Percentiles rank a stretch among this genome's conserved stretches.
Evolutionary conservation across 2,329 filamentous ascomycete genomes (phyloP).

Genomic region (Lachnellula subtilissima): DNA sequence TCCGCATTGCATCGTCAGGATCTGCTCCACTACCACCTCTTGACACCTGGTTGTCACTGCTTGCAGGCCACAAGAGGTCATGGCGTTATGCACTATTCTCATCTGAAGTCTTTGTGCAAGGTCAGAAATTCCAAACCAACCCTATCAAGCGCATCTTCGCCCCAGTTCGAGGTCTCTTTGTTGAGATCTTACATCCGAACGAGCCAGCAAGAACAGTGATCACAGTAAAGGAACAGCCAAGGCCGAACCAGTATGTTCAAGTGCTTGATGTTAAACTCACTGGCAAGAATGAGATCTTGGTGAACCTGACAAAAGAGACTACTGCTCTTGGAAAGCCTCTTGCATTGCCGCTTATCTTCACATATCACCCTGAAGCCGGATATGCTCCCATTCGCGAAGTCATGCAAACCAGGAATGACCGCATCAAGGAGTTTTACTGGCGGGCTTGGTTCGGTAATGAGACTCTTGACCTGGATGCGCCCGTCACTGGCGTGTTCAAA

Average conservation of each 20-base stretch:
- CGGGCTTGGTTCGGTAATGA: conserved; percentile 94
- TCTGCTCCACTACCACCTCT: conserved; percentile 69
- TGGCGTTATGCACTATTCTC: conserved; percentile 96
- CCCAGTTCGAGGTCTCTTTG: conserved; percentile 77
- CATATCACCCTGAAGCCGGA: conserved; percentile 89
- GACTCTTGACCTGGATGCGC: conserved; percentile 72
- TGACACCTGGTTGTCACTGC: conserved; percentile 80
- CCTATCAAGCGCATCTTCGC: conserved; percentile 89
- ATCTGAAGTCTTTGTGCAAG: conserved; percentile 89
- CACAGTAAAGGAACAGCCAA: conserved; percentile 78
- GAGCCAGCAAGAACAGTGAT: conserved; percentile 81
- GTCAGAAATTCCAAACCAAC: conserved; percentile 95
- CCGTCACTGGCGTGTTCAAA: conserved; percentile 83
- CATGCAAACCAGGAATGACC: conserved; percentile 93
- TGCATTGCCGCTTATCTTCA: conserved; percentile 82
- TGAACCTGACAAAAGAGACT: conserved; percentile 90
- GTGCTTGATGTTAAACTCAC: conserved; percentile 80
- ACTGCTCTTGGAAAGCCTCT: conserved; percentile 79
- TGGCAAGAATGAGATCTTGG: conserved; percentile 71
- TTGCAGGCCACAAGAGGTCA: conserved; percentile 79
- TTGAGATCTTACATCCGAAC: conserved; percentile 80
- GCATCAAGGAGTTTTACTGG: conserved; percentile 99
- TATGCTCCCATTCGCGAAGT: conserved; percentile 98
- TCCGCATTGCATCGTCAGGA: conserved; percentile 73
- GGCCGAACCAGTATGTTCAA: conserved; percentile 80